These are phyloP conservation scores for Rosa hybrid DNA, from an alignment of 331 rosid species.

Conservation along the genomic window DNA sequence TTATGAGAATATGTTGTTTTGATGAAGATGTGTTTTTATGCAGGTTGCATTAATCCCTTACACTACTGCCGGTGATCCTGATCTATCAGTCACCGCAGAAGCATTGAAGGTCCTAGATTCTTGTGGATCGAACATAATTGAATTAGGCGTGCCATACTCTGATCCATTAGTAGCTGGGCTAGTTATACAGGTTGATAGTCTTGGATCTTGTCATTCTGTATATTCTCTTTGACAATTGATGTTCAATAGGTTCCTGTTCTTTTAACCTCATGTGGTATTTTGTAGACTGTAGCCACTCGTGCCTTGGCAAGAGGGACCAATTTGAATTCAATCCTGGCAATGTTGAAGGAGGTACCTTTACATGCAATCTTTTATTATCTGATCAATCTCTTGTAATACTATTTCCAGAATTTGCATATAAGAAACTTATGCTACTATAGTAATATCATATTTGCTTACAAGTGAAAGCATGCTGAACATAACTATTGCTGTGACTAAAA, in stretches of 20 bases:
- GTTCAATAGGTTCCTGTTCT: too few species aligned
- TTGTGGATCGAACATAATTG: slow-evolving; percentile 91
- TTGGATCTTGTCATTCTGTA: slow-evolving; percentile 1
- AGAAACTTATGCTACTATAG: background rate
- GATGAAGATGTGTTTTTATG: slow-evolving; percentile 27
- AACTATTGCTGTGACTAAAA: background rate
- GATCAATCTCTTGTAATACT: background rate
- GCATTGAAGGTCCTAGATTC: slow-evolving; percentile 87
- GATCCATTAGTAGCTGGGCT: slow-evolving; percentile 99
- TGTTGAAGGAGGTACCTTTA: slow-evolving; percentile 80
- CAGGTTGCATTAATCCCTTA: slow-evolving; percentile 91
- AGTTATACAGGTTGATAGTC: slow-evolving; percentile 76
- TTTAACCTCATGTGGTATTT: slow-evolving; percentile 26
- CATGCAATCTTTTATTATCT: slow-evolving; percentile 19
- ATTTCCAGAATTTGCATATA: background rate
- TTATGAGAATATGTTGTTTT: slow-evolving; percentile 26
- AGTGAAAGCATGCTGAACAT: background rate
- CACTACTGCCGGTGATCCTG: slow-evolving; percentile 98
- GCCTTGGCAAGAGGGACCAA: slow-evolving; percentile 83
- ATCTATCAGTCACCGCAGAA: slow-evolving; percentile 85
- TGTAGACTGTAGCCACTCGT: slow-evolving; percentile 91
- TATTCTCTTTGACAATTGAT: background rate
- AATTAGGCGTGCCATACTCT: slow-evolving; percentile 89
- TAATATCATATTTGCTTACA: background rate
- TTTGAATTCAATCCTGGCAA: slow-evolving; percentile 57